Evolutionary conservation across 2,329 filamentous ascomycete species (phyloP).

Genomic region (Aspergillus novoparasiticus): DNA sequence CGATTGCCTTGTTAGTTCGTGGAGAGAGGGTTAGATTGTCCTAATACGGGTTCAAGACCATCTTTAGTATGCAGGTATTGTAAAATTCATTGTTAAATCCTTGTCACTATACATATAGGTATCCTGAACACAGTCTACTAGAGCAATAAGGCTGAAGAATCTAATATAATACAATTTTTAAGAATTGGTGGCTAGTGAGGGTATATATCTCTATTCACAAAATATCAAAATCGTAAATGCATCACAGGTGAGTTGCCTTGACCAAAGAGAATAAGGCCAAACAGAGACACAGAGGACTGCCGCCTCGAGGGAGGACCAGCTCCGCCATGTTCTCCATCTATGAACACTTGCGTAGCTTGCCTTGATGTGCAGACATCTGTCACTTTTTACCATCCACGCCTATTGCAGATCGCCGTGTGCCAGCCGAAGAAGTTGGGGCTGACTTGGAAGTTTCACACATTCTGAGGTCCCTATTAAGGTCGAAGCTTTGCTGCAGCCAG

Average conservation of each 20-base stretch:
- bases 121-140: not conserved
- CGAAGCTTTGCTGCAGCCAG: slow-evolving; percentile 48
- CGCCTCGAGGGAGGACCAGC: not conserved
- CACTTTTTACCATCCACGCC: slow-evolving; percentile 19
- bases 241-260: not conserved
- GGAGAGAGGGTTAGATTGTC: not conserved
- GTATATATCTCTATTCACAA: slow-evolving; percentile 8
- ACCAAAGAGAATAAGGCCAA: not conserved
- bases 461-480: slow-evolving; percentile 40
- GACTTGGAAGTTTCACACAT: slow-evolving; percentile 17
- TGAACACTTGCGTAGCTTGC: no score
- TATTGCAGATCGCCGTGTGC: slow-evolving; percentile 9
- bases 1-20: not conserved
- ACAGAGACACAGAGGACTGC: not conserved
- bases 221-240: slow-evolving; percentile 8
- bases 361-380: not conserved
- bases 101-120: not conserved
- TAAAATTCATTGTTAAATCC: not conserved
- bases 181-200: not conserved
- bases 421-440: slow-evolving; percentile 16
- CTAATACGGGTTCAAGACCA: not conserved
- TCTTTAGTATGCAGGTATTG: not conserved
- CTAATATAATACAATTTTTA: not conserved
- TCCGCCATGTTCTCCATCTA: not conserved
- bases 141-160: not conserved